Conservation (phyloP, 192 early-diverging fungal species). For the Backusella liffmaniae region DNA sequence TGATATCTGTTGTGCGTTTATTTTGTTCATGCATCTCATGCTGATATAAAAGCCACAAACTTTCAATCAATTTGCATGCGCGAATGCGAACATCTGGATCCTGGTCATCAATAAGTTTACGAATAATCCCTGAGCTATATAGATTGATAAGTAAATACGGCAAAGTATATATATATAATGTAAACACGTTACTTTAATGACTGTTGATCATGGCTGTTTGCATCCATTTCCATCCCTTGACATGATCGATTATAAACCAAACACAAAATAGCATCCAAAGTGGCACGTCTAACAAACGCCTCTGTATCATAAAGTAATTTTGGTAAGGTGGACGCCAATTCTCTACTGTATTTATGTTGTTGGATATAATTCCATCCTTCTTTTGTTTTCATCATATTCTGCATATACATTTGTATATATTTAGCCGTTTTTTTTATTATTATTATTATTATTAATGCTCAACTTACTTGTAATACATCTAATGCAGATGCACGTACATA, state of each 20-base stretch:
- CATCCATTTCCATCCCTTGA: constrained; percentile 42
- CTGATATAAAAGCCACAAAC: constrained; percentile 42
- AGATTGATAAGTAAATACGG: background rate
- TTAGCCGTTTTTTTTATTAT: too few relatives aligned
- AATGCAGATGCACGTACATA: constrained; percentile 55
- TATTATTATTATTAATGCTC: too few relatives aligned
- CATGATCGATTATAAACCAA: constrained; percentile 46
- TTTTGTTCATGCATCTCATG: constrained; percentile 31
- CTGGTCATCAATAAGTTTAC: constrained; percentile 44
- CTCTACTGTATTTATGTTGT: constrained; percentile 27
- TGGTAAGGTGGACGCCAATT: constrained; percentile 40
- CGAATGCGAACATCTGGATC: constrained; percentile 52
- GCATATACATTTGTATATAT: background rate
- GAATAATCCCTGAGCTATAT: constrained; percentile 39
- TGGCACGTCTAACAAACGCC: constrained; percentile 51
- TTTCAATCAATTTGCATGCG: constrained; percentile 46
- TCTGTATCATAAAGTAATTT: constrained; percentile 47
- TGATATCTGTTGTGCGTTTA: background rate
- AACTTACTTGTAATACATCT: constrained; percentile 38
- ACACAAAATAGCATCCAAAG: constrained; percentile 50
- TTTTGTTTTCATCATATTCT: constrained; percentile 42
- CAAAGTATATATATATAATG: background rate
- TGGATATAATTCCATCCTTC: constrained; percentile 51
- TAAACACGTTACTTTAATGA: constrained; percentile 13
- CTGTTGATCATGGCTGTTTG: constrained; percentile 27